Percentiles rank a stretch among this genome's conserved stretches.
phyloP scores from a whole-genome alignment of 495 filamentous ascomycete genomes.

The Lentithecium fluviatile region DNA sequence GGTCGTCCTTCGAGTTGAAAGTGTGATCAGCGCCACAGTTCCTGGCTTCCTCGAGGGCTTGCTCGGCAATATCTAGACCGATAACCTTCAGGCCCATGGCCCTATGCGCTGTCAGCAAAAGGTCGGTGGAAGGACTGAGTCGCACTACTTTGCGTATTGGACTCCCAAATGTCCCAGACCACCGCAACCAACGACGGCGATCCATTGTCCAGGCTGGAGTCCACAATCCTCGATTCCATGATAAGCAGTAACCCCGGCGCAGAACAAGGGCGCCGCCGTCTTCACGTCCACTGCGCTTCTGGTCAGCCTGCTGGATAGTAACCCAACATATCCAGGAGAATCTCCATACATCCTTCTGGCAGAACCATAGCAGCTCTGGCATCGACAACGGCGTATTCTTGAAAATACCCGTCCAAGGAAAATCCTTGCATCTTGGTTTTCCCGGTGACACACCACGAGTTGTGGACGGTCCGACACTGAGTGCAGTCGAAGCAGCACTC shows the following conservation, averaged over 20 bases:
- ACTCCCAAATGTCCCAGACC: slow-evolving; percentile 38
- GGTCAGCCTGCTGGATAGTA: no score
- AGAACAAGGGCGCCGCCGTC: slow-evolving; percentile 39
- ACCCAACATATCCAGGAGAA: neutral
- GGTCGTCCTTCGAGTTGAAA: slow-evolving; percentile 36
- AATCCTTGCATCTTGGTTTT: slow-evolving; percentile 39
- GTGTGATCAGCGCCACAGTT: slow-evolving; percentile 36
- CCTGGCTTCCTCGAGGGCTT: slow-evolving; percentile 35
- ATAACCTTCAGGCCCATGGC: slow-evolving; percentile 38
- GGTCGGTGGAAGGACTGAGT: no score
- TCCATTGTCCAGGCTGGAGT: slow-evolving; percentile 34
- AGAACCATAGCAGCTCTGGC: slow-evolving; percentile 32
- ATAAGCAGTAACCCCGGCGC: slow-evolving; percentile 39
- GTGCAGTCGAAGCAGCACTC: slow-evolving; percentile 40
- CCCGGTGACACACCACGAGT: slow-evolving; percentile 32
- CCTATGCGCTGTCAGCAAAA: no score
- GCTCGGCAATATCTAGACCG: slow-evolving; percentile 39
- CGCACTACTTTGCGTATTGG: slow-evolving; percentile 41
- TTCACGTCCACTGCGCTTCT: slow-evolving; percentile 32
- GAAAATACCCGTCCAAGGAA: slow-evolving; percentile 37
- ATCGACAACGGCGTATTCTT: slow-evolving; percentile 38
- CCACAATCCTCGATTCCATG: slow-evolving; percentile 34
- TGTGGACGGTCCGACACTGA: slow-evolving; percentile 28
- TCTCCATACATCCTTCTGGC: slow-evolving; percentile 21
- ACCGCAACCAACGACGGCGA: slow-evolving; percentile 39